Evolutionary conservation across 768 basidiomycete species (phyloP).

Genomic region (Suillus paluster): DNA sequence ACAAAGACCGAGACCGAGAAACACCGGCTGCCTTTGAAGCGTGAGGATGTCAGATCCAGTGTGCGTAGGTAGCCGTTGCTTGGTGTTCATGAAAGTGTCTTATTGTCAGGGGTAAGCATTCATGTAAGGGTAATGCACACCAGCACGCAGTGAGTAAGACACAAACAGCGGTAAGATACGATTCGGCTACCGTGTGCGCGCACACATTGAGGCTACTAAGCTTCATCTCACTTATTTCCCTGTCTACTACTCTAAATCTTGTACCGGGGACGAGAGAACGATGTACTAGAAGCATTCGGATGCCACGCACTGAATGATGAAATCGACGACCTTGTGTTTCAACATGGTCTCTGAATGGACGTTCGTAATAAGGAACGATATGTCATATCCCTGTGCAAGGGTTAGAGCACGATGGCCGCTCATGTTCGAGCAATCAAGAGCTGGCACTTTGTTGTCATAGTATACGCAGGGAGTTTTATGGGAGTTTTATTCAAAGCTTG

Average conservation of each 20-base stretch:
- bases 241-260: slow-evolving; percentile 98
- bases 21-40: too few relatives aligned
- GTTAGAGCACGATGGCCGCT: slow-evolving; percentile 17
- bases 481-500: too few relatives aligned
- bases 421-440: slow-evolving; percentile 7
- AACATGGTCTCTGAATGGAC: too few relatives aligned
- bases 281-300: slow-evolving; percentile 11
- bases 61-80: too few relatives aligned
- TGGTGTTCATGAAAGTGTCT: too few relatives aligned
- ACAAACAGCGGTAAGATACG: slow-evolving; percentile 85
- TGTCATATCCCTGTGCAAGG: slow-evolving; percentile 85
- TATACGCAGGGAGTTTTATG: too few relatives aligned
- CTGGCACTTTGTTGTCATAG: too few relatives aligned
- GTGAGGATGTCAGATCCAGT: too few relatives aligned
- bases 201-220: slow-evolving; percentile 92
- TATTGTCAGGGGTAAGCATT: too few relatives aligned
- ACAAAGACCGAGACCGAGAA: too few relatives aligned
- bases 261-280: slow-evolving; percentile 5
- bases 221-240: slow-evolving; percentile 99
- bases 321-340: slow-evolving; percentile 98
- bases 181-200: slow-evolving; percentile 97
- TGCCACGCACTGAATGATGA: slow-evolving; percentile 89
- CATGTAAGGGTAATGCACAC: neutral
- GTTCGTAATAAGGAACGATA: too few relatives aligned
- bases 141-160: neutral